Evolutionary conservation across 805 yeast genomes (phyloP), one percentile per base, ranked within the genome.

Genomic region (Metschnikowia amazonensis): DNA sequence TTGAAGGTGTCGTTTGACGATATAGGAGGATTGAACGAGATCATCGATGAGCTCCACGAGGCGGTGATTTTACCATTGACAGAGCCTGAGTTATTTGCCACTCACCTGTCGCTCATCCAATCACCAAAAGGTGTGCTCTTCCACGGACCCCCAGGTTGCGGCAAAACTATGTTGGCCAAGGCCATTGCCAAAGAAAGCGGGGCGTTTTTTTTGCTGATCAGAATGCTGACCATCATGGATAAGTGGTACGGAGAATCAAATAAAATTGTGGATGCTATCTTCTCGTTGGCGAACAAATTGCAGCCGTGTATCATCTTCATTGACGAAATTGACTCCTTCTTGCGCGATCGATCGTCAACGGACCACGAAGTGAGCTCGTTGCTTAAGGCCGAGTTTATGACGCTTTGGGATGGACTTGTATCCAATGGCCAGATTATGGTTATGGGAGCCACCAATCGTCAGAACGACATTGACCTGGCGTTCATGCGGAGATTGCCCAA

Each of bases 161-260:
- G 98, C 45, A 92, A 92, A 66, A 92, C 98, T 3, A 88, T 92
- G 97, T 72, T 92, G 56, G 98, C 97, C 8, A 92, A 90, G 65
- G 97, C 97, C 0, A 76, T 92, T 31, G 98, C 98, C 1, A 77
- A 81, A 45, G 97, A 90, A 63, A 83, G 95, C 53, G 89, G 88
- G 1, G 98, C 98, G 0, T 89, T 84, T 56, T 92, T 92, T 66
- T 77, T 92, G 41, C 89, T 90, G 57, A 85, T 92, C 42, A 77
- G 96, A 63, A 86, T 92, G 95, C 89, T 96, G 21, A 82, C 92
- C 2, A 81, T 92, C 14, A 86, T 90, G 92, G 97, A 94, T 67
- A 92, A 92, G 66, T 92, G 97, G 96, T 92, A 88, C 61, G 99
- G 99, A 13, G 98, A 92, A 66, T 81, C 92, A 24, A 92, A 94